Base-by-base conservation (phyloP, 768 basidiomycete genomes). In the Boletus rubroflammeus region DNA sequence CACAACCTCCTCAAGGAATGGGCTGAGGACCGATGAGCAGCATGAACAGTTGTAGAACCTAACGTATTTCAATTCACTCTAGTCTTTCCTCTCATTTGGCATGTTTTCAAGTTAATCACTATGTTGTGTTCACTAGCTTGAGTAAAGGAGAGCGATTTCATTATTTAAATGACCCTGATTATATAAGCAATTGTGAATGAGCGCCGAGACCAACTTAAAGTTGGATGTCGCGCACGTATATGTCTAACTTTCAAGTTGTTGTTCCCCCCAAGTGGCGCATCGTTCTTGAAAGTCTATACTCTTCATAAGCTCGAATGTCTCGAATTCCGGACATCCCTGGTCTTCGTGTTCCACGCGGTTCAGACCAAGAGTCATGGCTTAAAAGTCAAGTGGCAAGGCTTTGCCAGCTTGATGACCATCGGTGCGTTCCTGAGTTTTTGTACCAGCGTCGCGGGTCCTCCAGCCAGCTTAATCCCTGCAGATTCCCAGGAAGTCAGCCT, bases 401-500 rank as follows among this genome's bases (percentile, higher is more conserved):
- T 13, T 92, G 90, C 68, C 73, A 73, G 4, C 71, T 90, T 42
- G 81, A 86, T 50, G 75, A 82, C 52, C 77, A 85, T 61, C 82
- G 81, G 89, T 87, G 57, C 59, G 77, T 74, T 38, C 50, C 31
- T 39, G 8, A 10, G 47, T 44, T 36, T 52, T 23, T 39, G 47
- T 53, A 35, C 40, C 23, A 13, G 42, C 38, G 8, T 39, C 23
- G n/a, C 34, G 29, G 45, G 47, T 21, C 59, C 32, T 47, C 35
- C 39, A 45, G 25, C 23, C 19, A 46, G 51, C 60, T 60, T 19
- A 57, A 35, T 32, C 47, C 50, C 13, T 44, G 14, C 60, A 93
- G 91, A 58, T 99, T 98, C 72, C 96, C 96, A 17, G 96, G 97
- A 23, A 90, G 90, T 64, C 97, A 98, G 67, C 96, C 96, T 19